Evolutionary conservation across 352 stramenopile species (phyloP).

Genomic region (Elongisporangium anandrum): DNA sequence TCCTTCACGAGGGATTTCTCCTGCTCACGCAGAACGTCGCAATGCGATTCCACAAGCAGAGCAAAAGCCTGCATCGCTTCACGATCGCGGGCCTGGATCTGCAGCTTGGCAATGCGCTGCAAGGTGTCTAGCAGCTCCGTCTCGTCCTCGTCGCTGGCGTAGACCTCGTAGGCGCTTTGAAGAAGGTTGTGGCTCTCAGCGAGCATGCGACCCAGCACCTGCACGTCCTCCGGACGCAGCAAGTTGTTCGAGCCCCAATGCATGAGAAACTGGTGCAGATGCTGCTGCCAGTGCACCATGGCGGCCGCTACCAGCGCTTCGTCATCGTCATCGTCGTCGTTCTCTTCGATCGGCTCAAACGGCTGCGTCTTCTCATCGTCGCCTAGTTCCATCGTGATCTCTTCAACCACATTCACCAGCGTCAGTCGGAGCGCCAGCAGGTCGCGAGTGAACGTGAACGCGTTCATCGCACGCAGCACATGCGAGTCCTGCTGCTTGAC

Average conservation of each 20-base stretch:
- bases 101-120: slow-evolving; percentile 62
- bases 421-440: slow-evolving; percentile 32
- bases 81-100: slow-evolving; percentile 40
- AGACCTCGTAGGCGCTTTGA: slow-evolving; percentile 73
- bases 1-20: slow-evolving; percentile 44
- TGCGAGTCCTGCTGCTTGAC: slow-evolving; percentile 55
- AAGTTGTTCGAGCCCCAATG: slow-evolving; percentile 31
- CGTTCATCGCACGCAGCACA: slow-evolving; percentile 30
- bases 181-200: slow-evolving; percentile 53
- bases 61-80: slow-evolving; percentile 24
- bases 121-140: slow-evolving; percentile 69
- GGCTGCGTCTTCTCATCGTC: slow-evolving; percentile 55
- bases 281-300: slow-evolving; percentile 38
- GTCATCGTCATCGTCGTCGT: slow-evolving; percentile 14
- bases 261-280: slow-evolving; percentile 39
- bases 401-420: slow-evolving; percentile 49
- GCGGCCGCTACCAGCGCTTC: slow-evolving; percentile 1
- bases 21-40: slow-evolving; percentile 17
- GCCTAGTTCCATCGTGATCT: slow-evolving; percentile 58
- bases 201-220: slow-evolving; percentile 38
- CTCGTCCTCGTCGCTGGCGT: slow-evolving; percentile 45
- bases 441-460: slow-evolving; percentile 8
- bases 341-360: slow-evolving; percentile 22
- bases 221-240: slow-evolving; percentile 27
- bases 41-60: slow-evolving; percentile 31